Conservation (phyloP, 139 green algal genomes). For the Coelastrella sp. region DNA sequence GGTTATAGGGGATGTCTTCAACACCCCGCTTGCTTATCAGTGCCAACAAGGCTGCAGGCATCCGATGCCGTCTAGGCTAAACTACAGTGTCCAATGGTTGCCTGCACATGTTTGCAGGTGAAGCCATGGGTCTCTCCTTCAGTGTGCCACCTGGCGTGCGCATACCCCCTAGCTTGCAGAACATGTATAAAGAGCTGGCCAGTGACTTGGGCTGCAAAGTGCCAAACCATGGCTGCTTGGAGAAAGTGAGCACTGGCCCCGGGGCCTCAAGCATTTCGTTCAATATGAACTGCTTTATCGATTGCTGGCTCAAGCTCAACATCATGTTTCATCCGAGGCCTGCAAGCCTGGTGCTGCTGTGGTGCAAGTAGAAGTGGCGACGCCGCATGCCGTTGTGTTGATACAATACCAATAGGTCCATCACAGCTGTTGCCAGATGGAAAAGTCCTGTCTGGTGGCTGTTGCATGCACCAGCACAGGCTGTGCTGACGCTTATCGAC, state of each 20-base stretch:
- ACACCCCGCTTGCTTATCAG: too few relatives aligned
- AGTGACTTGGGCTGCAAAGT: constrained; percentile 52
- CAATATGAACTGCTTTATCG: background rate
- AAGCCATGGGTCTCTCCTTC: constrained; percentile 98
- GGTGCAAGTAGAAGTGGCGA: too few relatives aligned
- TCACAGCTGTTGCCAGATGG: too few relatives aligned
- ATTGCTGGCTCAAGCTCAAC: background rate
- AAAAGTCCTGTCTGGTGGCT: too few relatives aligned
- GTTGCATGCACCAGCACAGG: too few relatives aligned
- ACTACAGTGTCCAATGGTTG: too few relatives aligned
- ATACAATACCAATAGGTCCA: too few relatives aligned
- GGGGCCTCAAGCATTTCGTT: too few relatives aligned
- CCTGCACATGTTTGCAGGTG: constrained; percentile 47
- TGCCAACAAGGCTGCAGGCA: too few relatives aligned
- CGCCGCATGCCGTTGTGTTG: too few relatives aligned
- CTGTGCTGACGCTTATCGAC: background rate
- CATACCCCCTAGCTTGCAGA: constrained; percentile 79
- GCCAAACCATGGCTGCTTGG: constrained; percentile 51
- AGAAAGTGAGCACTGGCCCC: constrained; percentile 21
- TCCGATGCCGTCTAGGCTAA: too few relatives aligned
- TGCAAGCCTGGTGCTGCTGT: background rate
- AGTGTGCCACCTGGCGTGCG: constrained; percentile 78
- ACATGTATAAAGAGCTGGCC: constrained; percentile 82
- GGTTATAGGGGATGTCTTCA: too few relatives aligned
- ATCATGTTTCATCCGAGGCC: background rate